These are phyloP conservation scores for Seminavis robusta DNA, from an alignment of 108 stramenopile genomes.

Conservation along the genomic window DNA sequence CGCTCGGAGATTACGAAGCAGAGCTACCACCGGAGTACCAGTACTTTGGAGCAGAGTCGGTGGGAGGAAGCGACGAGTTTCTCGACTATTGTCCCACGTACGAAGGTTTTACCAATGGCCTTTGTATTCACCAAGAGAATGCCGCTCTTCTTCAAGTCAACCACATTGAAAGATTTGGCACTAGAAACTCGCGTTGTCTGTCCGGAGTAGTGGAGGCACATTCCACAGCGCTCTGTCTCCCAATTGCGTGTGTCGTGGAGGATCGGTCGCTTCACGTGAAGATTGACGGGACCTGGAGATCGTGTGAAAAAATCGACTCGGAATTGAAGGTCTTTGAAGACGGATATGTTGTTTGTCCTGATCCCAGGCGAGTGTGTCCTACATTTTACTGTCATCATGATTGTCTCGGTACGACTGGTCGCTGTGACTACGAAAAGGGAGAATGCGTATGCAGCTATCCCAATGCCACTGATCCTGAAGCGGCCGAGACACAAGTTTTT, in stretches of 20 bases:
- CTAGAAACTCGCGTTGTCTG: slow-evolving; percentile 69
- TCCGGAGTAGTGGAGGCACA: slow-evolving; percentile 28
- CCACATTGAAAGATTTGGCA: slow-evolving; percentile 59
- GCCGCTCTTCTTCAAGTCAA: slow-evolving; percentile 40
- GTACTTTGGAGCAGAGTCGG: slow-evolving; percentile 55
- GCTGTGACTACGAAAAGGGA: slow-evolving; percentile 63
- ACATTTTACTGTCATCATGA: slow-evolving; percentile 78
- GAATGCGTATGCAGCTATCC: slow-evolving; percentile 63
- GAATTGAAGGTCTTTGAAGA: too few species aligned
- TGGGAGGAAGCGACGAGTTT: slow-evolving; percentile 67
- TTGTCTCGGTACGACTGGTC: slow-evolving; percentile 67
- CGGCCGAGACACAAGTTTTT: not conserved
- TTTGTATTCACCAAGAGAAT: slow-evolving; percentile 39
- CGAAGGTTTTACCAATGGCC: slow-evolving; percentile 59
- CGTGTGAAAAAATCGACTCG: too few species aligned
- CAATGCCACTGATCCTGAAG: not conserved
- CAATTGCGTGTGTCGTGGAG: slow-evolving; percentile 78
- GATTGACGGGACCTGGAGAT: slow-evolving; percentile 65
- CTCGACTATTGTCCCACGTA: slow-evolving; percentile 85
- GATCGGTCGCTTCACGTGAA: slow-evolving; percentile 63
- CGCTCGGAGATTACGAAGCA: slow-evolving; percentile 59
- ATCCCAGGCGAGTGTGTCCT: slow-evolving; percentile 70
- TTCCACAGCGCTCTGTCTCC: slow-evolving; percentile 63
- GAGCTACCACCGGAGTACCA: slow-evolving; percentile 66
- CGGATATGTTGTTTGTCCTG: slow-evolving; percentile 59